A percentile compares a stretch with the other conserved stretches of the same genome.
Evolutionary conservation across 108 stramenopile species (phyloP).

Genomic region (Cylindrotheca fusiformis): DNA sequence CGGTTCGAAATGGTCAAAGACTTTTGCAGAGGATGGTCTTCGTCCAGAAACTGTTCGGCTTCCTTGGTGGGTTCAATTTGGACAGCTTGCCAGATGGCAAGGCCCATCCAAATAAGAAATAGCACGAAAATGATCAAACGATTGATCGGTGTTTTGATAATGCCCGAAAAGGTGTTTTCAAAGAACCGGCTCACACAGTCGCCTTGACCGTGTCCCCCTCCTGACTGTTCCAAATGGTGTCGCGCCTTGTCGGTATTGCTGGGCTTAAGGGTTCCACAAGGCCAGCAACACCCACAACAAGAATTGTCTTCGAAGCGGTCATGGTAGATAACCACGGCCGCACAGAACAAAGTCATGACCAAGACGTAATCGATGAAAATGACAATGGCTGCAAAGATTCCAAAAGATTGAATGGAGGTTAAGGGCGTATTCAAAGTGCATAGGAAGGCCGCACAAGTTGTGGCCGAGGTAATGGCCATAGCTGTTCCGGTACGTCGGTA

Average conservation of each 20-base stretch:
- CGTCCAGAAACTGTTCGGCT: constrained; percentile 43
- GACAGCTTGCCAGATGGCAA: constrained; percentile 23
- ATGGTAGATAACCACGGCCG: constrained; percentile 56
- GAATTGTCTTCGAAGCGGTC: constrained; percentile 31
- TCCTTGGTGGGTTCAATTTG: constrained; percentile 43
- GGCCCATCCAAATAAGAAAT: constrained; percentile 29
- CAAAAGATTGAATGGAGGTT: constrained; percentile 38
- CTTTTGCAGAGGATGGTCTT: constrained; percentile 53
- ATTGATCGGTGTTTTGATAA: constrained; percentile 26
- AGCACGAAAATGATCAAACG: constrained; percentile 18
- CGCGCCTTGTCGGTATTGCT: constrained; percentile 30
- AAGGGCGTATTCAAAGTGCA: constrained; percentile 47
- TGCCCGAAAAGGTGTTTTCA: constrained; percentile 22
- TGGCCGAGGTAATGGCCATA: constrained; percentile 53
- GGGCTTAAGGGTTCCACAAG: constrained; percentile 12
- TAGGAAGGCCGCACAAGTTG: constrained; percentile 52
- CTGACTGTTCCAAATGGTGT: constrained; percentile 2
- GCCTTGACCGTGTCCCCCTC: constrained; percentile 23
- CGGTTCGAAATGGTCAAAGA: constrained; percentile 39
- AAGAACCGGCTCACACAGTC: constrained; percentile 47
- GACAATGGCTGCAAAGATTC: constrained; percentile 53
- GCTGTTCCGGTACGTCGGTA: constrained; percentile 45
- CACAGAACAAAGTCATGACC: constrained; percentile 58
- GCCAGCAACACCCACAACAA: constrained; percentile 37
- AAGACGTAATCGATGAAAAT: constrained; percentile 54